Evolutionary conservation across 176 grass and related monocot species (phyloP).

Genomic region (Zea mays): Zm-B73-REFERENCE-NAM-5.0 NC_050098.1:197021001-197021500

Average conservation of each 20-base stretch:
- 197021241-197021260: conserved; percentile 9
- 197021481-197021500: conserved; percentile 94
- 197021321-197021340: conserved; percentile 4
- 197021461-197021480: conserved; percentile 81
- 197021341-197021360: conserved; percentile 10
- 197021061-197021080: conserved; percentile 83
- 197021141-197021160: neutral
- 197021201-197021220: conserved; percentile 1
- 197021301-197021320: conserved; percentile 11
- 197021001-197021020: conserved; percentile 33
- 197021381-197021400: conserved; percentile 5
- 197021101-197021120: conserved; percentile 87
- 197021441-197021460: conserved; percentile 39
- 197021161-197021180: conserved; percentile 22
- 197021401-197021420: conserved; percentile 10
- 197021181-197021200: conserved; percentile 1
- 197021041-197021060: conserved; percentile 83
- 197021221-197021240: conserved; percentile 15
- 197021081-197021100: conserved; percentile 80
- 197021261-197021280: conserved; percentile 2
- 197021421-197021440: conserved; percentile 23
- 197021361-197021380: conserved; percentile 13
- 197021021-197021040: conserved; percentile 77
- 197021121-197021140: conserved; percentile 95
- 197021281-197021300: conserved; percentile 15